Conservation (phyloP, 2,329 filamentous ascomycete genomes). For the Talaromyces marneffei region DNA sequence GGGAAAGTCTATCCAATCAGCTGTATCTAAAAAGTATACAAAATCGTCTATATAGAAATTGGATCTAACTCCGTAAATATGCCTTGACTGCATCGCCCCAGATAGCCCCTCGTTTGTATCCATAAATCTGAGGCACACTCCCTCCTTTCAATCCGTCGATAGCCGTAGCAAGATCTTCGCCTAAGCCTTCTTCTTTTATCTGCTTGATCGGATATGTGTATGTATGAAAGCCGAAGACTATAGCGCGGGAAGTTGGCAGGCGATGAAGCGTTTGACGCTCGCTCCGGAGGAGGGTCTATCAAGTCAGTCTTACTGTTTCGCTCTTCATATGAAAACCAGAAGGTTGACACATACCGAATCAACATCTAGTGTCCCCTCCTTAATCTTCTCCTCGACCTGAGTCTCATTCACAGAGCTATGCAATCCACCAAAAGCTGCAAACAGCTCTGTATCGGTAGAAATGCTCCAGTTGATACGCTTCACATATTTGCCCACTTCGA, state of each 20-base stretch:
- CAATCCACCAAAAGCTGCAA: conserved; percentile 33
- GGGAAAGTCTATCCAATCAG: background rate
- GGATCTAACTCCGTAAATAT: conserved; percentile 38
- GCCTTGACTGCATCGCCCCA: conserved; percentile 53
- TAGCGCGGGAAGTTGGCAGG: conserved; percentile 47
- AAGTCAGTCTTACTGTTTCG: conserved; percentile 1
- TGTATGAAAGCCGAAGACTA: conserved; percentile 60
- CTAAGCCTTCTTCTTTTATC: conserved; percentile 53
- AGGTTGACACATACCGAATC: conserved; percentile 32
- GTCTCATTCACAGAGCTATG: conserved; percentile 23
- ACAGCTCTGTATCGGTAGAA: conserved; percentile 35
- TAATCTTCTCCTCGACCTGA: conserved; percentile 21
- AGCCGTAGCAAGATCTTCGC: conserved; percentile 49
- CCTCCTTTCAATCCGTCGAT: conserved; percentile 56
- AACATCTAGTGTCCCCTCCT: conserved; percentile 40
- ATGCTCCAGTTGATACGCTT: conserved; percentile 50
- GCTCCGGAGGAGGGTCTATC: conserved; percentile 46
- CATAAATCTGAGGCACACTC: conserved; percentile 52
- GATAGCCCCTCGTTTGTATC: conserved; percentile 53
- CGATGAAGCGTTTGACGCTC: conserved; percentile 60
- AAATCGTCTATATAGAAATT: background rate
- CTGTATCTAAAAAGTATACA: background rate
- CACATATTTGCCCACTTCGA: conserved; percentile 34
- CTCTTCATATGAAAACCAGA: too few relatives aligned
- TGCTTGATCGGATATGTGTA: conserved; percentile 53